Evolutionary conservation across 768 basidiomycete genomes (phyloP), one percentile per base, ranked within the genome.

Genomic region (Nidularia pulvinata): DNA sequence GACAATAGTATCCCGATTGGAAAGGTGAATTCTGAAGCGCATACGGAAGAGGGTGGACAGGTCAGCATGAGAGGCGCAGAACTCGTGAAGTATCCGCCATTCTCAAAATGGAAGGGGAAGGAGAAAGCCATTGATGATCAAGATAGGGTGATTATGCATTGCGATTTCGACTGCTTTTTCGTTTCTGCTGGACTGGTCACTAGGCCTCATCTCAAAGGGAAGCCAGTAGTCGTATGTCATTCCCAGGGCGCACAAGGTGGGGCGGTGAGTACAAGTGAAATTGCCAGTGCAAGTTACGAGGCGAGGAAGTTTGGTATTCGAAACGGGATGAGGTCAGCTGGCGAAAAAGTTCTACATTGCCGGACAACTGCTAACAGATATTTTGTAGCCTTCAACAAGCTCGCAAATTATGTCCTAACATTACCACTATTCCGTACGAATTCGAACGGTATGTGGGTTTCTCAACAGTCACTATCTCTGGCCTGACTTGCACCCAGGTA

Each of bases 81-180:
- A 47, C 63, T 86, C 3, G 67, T 77, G 3, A 64, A 76, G 62
- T 73, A 68, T 52, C 82, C 84, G 6, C 81, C 84, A 1, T 39
- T 62, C 59, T 62, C 63, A 11, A 83, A 79, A 56, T 80, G 77
- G 61, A 86, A 86, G 58, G 79, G 75, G 44, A 87, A 85, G 65
- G 78, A 73, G 55, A 84, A 78, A 60, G 81, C 75, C 13, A 70
- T 68, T 46, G 79, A 77, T 42, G 75, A 75, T 34, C 78, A 76
- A 34, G 80, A 85, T 43, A 78, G 80, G 13, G 83, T 91, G 7
- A 89, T 93, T 61, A 91, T 95, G 90, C 93, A 95, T 61, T 92
- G 90, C 59, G 93, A 95, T 67, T 98, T 98, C 58, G 97, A 99
- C 63, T 93, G 88, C 57, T 98, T 98, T 77, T 99, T 99, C 64